phyloP scores from a whole-genome alignment of 345 rosid species.

The Lenwebbia sp. region DNA sequence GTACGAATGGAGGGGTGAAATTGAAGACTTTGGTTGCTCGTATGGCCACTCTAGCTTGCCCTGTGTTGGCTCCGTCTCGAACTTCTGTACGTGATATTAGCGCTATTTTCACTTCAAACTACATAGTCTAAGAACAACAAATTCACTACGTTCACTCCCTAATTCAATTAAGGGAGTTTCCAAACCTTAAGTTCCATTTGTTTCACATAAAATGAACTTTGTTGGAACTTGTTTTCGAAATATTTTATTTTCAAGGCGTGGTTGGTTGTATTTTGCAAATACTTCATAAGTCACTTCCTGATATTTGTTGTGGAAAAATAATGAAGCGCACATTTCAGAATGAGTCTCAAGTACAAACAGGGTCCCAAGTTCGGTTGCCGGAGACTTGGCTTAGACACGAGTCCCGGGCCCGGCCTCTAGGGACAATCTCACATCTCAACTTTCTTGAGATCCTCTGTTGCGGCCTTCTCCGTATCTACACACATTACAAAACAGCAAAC shows the following conservation, averaged over 20 bases:
- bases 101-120: too few species aligned
- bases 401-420: background rate
- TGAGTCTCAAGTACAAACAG: background rate
- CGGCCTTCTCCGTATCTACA: background rate
- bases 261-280: background rate
- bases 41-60: too few species aligned
- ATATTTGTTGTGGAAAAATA: background rate
- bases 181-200: background rate
- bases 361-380: background rate
- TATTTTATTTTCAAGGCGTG: too few species aligned
- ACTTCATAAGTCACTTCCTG: background rate
- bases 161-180: background rate
- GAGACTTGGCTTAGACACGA: background rate
- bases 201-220: background rate
- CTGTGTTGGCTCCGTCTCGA: background rate
- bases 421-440: background rate
- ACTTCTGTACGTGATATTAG: background rate
- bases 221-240: too few species aligned
- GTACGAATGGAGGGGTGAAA: background rate
- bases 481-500: background rate
- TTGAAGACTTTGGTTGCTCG: background rate
- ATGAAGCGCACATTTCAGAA: background rate
- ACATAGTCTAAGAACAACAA: background rate
- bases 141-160: background rate
- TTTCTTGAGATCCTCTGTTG: background rate